Percentiles rank a stretch among this genome's conserved stretches.
phyloP scores from a whole-genome alignment of 257 asterid species.

The Fraxinus excelsior region DNA sequence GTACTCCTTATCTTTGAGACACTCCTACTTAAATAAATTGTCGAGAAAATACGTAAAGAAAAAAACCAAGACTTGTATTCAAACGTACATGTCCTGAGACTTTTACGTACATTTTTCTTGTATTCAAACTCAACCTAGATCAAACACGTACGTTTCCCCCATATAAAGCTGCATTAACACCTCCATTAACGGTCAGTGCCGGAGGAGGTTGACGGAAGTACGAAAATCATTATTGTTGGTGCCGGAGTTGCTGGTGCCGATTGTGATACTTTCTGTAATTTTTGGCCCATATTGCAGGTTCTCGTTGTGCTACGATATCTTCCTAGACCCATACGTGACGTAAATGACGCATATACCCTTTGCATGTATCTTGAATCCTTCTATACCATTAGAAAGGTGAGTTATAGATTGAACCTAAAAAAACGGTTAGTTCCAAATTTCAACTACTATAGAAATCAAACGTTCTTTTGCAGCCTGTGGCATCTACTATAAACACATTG shows the following conservation, averaged over 20 bases:
- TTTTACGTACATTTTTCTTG: too few relatives aligned
- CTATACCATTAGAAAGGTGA: conserved; percentile 64
- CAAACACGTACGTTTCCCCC: not conserved
- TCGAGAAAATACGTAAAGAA: too few relatives aligned
- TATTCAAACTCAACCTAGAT: too few relatives aligned
- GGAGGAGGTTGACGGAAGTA: conserved; percentile 69
- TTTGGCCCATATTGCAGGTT: not conserved
- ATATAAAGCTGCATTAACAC: conserved; percentile 1
- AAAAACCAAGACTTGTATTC: too few relatives aligned
- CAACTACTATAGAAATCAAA: not conserved
- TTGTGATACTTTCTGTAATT: too few relatives aligned
- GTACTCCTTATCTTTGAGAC: too few relatives aligned
- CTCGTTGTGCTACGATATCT: conserved; percentile 56
- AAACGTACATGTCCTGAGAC: too few relatives aligned
- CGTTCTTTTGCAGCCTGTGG: conserved; percentile 60
- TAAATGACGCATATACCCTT: conserved; percentile 42
- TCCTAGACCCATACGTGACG: conserved; percentile 46
- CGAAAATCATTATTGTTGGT: conserved; percentile 32
- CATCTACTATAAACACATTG: conserved; percentile 75
- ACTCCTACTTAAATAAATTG: too few relatives aligned
- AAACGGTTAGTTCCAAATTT: not conserved
- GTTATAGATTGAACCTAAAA: not conserved
- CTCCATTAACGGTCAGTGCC: not conserved
- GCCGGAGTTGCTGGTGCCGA: too few relatives aligned
- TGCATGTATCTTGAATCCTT: conserved; percentile 61